These are phyloP conservation scores for Acacia acuminata DNA, from an alignment of 306 rosid genomes.

Conservation along the genomic window DNA sequence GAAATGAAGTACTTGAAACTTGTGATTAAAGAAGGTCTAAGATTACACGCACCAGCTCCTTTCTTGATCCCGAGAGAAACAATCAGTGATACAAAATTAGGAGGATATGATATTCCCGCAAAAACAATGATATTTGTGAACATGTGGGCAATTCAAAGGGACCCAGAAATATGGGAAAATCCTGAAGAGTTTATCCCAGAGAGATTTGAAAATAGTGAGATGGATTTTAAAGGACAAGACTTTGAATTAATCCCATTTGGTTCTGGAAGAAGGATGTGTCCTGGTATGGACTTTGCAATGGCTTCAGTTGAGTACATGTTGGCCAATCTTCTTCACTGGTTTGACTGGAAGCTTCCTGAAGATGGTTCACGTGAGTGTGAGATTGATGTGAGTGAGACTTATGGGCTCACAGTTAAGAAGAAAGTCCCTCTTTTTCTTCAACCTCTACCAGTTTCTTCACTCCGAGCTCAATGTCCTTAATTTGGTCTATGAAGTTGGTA, in stretches of 20 bases:
- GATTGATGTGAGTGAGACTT: not conserved
- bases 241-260: constrained; percentile 26
- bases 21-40: constrained; percentile 37
- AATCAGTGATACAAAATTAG: not conserved
- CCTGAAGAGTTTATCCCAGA: too few species aligned
- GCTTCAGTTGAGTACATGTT: not conserved
- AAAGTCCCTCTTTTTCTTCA: constrained; percentile 32
- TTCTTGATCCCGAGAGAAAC: constrained; percentile 36
- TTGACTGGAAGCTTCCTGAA: constrained; percentile 38
- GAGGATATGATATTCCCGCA: constrained; percentile 14
- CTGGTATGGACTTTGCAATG: constrained; percentile 19
- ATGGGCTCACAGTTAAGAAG: constrained; percentile 24
- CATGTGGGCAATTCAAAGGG: too few species aligned
- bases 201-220: too few species aligned
- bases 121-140: not conserved
- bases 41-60: constrained; percentile 47
- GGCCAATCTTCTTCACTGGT: constrained; percentile 45
- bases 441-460: not conserved
- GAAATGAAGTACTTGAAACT: constrained; percentile 46
- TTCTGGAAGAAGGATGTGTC: constrained; percentile 13
- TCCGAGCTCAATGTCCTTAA: not conserved
- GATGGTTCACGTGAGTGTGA: not conserved
- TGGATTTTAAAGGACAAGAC: too few species aligned
- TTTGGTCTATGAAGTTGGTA: too few species aligned
- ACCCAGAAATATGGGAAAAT: too few species aligned